Evolutionary conservation across 768 basidiomycete species (phyloP).

Genomic region (Phaffia tasmanica): DNA sequence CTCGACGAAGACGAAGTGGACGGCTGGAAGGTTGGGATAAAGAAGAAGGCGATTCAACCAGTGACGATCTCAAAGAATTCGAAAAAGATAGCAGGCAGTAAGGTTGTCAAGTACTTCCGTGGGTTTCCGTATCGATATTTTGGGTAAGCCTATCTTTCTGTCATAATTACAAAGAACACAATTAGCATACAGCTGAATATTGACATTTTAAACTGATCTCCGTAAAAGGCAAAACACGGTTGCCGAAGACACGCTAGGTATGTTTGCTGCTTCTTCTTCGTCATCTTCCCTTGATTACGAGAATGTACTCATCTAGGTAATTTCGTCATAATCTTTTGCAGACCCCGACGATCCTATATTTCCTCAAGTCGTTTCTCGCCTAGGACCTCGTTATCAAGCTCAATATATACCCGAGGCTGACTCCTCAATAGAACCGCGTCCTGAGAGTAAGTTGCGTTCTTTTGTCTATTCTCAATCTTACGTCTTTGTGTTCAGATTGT

Average conservation of each 20-base stretch:
- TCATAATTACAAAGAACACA: neutral
- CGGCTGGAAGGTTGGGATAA: neutral
- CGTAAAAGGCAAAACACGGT: constrained; percentile 70
- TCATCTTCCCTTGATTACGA: constrained; percentile 28
- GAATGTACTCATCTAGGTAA: neutral
- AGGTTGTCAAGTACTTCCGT: constrained; percentile 21
- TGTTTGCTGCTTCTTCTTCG: constrained; percentile 35
- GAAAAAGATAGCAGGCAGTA: constrained; percentile 2
- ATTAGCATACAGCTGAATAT: constrained; percentile 3
- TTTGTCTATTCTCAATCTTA: neutral
- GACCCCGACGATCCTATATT: constrained; percentile 96
- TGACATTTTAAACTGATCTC: neutral
- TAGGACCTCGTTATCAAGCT: constrained; percentile 72
- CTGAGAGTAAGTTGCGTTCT: constrained; percentile 31
- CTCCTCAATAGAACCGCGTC: constrained; percentile 9
- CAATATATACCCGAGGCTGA: constrained; percentile 42
- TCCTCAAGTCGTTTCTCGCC: constrained; percentile 81
- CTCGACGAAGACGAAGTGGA: constrained; percentile 11
- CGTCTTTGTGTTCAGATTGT: too few species aligned
- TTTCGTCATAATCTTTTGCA: constrained; percentile 34
- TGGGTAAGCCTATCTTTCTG: constrained; percentile 50
- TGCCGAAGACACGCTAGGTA: constrained; percentile 82
- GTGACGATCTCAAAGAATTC: constrained; percentile 1
- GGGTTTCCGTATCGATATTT: constrained; percentile 72
- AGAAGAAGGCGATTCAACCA: constrained; percentile 4